phyloP scores from a whole-genome alignment of 345 rosid species.

The Camelina neglecta region DNA sequence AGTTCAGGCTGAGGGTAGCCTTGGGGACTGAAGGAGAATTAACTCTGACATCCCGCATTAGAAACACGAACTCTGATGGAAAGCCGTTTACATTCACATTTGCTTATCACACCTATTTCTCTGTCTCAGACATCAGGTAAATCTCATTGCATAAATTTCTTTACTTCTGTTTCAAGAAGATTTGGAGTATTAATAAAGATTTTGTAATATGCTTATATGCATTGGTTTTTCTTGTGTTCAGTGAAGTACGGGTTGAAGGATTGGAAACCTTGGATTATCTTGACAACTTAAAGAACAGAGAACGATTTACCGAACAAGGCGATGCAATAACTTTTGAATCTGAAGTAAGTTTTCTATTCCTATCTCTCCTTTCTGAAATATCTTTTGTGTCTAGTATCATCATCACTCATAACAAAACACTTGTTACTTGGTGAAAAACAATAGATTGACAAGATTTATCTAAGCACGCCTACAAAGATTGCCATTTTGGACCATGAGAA shows the following conservation, averaged over 20 bases:
- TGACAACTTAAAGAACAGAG: constrained; percentile 82
- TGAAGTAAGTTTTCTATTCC: constrained; percentile 58
- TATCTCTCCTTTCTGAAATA: constrained; percentile 13
- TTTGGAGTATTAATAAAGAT: background rate
- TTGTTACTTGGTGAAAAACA: constrained; percentile 25
- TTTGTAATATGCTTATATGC: background rate
- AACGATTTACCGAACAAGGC: constrained; percentile 91
- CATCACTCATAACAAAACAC: background rate
- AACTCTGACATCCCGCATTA: constrained; percentile 81
- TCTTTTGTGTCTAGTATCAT: constrained; percentile 8
- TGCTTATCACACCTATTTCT: constrained; percentile 94
- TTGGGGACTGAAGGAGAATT: constrained; percentile 82
- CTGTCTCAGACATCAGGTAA: constrained; percentile 96
- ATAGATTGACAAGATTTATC: constrained; percentile 81
- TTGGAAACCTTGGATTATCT: constrained; percentile 92
- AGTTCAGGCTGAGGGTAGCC: constrained; percentile 86
- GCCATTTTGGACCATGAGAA: constrained; percentile 94
- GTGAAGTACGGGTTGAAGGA: constrained; percentile 98
- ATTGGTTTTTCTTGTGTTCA: constrained; percentile 48
- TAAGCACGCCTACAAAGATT: constrained; percentile 87
- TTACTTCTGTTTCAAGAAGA: background rate
- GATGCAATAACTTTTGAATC: constrained; percentile 96
- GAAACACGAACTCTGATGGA: constrained; percentile 82
- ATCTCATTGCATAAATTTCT: constrained; percentile 29
- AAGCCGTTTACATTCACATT: constrained; percentile 90